Conservation (phyloP, 352 stramenopile species). For the Achlya hypogyna region DNA sequence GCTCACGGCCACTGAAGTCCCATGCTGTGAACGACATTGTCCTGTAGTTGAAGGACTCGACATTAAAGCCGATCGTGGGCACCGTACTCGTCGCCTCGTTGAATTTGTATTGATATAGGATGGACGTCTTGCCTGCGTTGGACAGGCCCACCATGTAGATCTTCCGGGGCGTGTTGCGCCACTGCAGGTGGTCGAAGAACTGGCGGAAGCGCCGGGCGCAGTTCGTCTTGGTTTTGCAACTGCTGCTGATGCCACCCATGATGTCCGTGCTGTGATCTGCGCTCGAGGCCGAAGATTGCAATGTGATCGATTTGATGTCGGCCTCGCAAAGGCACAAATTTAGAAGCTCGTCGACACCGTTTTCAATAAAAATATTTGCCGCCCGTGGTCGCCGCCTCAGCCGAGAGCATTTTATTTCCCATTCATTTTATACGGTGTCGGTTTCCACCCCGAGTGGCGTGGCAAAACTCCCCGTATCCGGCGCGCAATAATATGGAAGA, state of each 20-base stretch:
- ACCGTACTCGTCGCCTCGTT: conserved; percentile 27
- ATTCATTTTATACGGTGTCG: no score
- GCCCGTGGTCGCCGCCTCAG: no score
- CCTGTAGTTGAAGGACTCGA: conserved; percentile 34
- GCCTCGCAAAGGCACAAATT: background rate
- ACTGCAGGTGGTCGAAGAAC: background rate
- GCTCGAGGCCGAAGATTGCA: background rate
- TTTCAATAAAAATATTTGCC: background rate
- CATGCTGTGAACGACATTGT: conserved; percentile 25
- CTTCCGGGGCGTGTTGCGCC: background rate
- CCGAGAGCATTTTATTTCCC: no score
- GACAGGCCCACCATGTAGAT: conserved; percentile 53
- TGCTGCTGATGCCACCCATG: background rate
- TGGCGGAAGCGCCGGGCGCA: background rate
- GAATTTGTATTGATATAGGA: conserved; percentile 25
- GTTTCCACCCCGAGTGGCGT: no score
- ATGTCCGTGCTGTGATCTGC: background rate
- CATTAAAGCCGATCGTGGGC: conserved; percentile 38
- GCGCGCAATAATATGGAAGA: no score
- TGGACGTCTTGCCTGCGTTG: conserved; percentile 25
- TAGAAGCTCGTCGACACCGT: background rate
- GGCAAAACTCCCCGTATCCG: no score
- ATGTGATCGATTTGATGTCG: background rate
- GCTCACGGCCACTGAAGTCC: conserved; percentile 23
- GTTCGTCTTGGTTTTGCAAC: background rate